A percentile compares a stretch with the other conserved stretches of the same genome.
Conservation (phyloP, 768 basidiomycete species). For the Rhizopogon roseolus region DNA sequence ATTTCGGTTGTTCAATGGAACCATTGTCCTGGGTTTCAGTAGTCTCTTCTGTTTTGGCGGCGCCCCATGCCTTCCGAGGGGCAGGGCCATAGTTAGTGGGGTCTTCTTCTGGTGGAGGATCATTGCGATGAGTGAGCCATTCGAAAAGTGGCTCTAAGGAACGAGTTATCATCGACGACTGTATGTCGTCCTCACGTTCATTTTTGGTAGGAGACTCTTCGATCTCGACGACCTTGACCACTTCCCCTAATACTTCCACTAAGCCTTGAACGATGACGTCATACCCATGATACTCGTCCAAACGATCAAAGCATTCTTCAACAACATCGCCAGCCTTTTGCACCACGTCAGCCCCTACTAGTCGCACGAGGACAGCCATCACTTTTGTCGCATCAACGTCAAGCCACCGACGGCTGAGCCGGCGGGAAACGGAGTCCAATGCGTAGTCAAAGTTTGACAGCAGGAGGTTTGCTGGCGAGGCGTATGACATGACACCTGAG, state of each 20-base stretch:
- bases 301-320: slow-evolving; percentile 93
- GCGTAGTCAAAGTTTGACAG: slow-evolving; percentile 97
- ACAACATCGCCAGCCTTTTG: slow-evolving; percentile 90
- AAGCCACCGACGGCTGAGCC: slow-evolving; percentile 74
- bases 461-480: slow-evolving; percentile 83
- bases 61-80: slow-evolving; percentile 56
- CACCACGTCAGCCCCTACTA: slow-evolving; percentile 85
- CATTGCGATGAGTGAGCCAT: slow-evolving; percentile 57
- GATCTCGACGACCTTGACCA: slow-evolving; percentile 70
- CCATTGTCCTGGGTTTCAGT: slow-evolving; percentile 14
- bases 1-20: slow-evolving; percentile 8
- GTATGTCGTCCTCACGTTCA: slow-evolving; percentile 8
- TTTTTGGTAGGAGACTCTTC: slow-evolving; percentile 35
- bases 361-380: slow-evolving; percentile 74
- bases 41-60: slow-evolving; percentile 20
- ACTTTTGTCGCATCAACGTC: slow-evolving; percentile 90
- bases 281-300: slow-evolving; percentile 97
- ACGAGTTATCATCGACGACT: slow-evolving; percentile 21
- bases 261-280: slow-evolving; percentile 80
- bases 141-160: slow-evolving; percentile 49
- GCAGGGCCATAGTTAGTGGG: slow-evolving; percentile 52
- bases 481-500: slow-evolving; percentile 74
- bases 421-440: slow-evolving; percentile 83
- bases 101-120: slow-evolving; percentile 31
- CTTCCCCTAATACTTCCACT: slow-evolving; percentile 80